Percentiles rank a stretch among this genome's conserved stretches.
phyloP scores from a whole-genome alignment of 1,284 basidiomycete genomes.

The Rhodotorula sp. region DNA sequence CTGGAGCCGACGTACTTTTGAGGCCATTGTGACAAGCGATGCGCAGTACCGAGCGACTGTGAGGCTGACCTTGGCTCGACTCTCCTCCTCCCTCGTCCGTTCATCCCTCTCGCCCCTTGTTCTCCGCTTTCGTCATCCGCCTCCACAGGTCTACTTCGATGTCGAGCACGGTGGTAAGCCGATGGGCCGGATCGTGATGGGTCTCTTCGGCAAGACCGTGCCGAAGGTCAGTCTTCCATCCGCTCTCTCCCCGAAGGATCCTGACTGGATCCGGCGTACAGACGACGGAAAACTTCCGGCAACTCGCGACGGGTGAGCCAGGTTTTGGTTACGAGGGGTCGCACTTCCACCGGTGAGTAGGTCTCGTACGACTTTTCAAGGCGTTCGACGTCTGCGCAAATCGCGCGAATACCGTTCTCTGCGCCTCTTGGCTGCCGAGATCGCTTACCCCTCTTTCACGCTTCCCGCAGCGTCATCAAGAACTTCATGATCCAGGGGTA shows the following conservation, averaged over 20 bases:
- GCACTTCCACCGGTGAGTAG: conserved; percentile 59
- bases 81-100: neutral
- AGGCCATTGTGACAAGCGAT: no score
- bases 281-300: conserved; percentile 19
- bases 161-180: conserved; percentile 66
- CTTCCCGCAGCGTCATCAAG: conserved; percentile 7
- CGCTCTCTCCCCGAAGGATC: no score
- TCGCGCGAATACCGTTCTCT: no score
- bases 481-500: conserved; percentile 42
- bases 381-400: neutral
- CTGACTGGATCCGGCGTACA: neutral
- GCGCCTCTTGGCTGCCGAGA: neutral
- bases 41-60: no score
- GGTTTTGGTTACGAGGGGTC: conserved; percentile 72
- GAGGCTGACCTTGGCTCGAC: no score
- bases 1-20: no score
- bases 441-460: no score
- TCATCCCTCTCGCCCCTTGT: no score
- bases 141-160: conserved; percentile 75
- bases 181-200: conserved; percentile 62
- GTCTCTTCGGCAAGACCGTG: conserved; percentile 66
- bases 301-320: conserved; percentile 66
- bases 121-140: neutral
- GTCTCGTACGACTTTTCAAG: conserved; percentile 51
- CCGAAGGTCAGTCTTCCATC: conserved; percentile 52